Percentiles rank a stretch among this genome's conserved stretches.
Conservation (phyloP, 164 flowering plant genomes). For the Nymphaea colorata region DNA sequence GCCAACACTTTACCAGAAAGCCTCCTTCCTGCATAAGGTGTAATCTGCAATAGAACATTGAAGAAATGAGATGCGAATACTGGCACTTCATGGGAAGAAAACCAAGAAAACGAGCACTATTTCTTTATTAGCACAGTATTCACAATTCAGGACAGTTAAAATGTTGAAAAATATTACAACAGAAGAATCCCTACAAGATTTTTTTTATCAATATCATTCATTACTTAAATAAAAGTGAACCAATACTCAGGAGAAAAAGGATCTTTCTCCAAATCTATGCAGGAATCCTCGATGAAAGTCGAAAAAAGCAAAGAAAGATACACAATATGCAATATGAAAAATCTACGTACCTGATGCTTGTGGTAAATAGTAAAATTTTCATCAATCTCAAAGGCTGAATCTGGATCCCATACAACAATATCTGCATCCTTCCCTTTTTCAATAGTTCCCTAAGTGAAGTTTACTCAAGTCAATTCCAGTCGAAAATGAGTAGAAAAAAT, state of each 20-base stretch:
- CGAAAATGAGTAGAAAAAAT: neutral
- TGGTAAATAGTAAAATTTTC: slow-evolving; percentile 38
- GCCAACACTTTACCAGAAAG: slow-evolving; percentile 75
- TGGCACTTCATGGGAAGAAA: neutral
- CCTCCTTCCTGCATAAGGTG: slow-evolving; percentile 79
- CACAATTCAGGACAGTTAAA: too few species aligned
- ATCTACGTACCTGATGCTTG: slow-evolving; percentile 61
- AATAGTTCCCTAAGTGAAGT: slow-evolving; percentile 62
- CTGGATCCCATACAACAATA: slow-evolving; percentile 94
- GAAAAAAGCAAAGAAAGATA: too few species aligned
- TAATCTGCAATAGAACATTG: neutral
- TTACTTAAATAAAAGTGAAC: too few species aligned
- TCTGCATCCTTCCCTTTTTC: slow-evolving; percentile 79
- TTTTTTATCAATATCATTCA: too few species aligned
- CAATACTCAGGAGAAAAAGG: too few species aligned
- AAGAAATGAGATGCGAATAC: neutral
- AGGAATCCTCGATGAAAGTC: too few species aligned
- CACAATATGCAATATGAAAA: too few species aligned
- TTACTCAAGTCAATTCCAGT: neutral
- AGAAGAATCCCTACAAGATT: too few species aligned
- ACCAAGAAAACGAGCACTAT: too few species aligned
- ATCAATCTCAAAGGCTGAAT: slow-evolving; percentile 51
- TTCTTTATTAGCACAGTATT: too few species aligned
- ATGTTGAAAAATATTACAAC: too few species aligned
- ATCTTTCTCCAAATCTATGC: too few species aligned